These are phyloP conservation scores for Beta macrorhiza DNA, from an alignment of 179 eudicot genomes.

Conservation along the genomic window DNA sequence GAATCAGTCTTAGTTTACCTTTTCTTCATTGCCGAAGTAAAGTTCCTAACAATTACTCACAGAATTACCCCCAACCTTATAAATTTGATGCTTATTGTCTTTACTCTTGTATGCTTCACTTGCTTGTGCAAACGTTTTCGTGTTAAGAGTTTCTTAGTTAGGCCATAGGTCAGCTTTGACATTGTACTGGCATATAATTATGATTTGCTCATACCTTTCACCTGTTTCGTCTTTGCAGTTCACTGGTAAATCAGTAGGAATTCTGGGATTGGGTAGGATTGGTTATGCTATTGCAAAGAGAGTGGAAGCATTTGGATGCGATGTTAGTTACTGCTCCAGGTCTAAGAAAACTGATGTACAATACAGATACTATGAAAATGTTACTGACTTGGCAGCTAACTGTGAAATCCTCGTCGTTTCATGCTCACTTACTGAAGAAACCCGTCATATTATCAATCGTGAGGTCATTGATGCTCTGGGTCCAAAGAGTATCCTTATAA, in stretches of 20 bases:
- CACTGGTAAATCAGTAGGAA: slow-evolving; percentile 73
- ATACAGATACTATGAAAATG: slow-evolving; percentile 44
- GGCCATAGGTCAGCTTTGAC: not conserved
- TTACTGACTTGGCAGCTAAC: slow-evolving; percentile 54
- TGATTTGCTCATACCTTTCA: not conserved
- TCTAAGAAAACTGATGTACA: slow-evolving; percentile 43
- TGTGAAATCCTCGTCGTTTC: slow-evolving; percentile 57
- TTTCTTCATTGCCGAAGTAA: not conserved
- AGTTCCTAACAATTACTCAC: not conserved
- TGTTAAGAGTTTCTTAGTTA: no score
- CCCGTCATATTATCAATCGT: slow-evolving; percentile 60
- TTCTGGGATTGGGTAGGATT: slow-evolving; percentile 73
- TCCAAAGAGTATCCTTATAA: slow-evolving; percentile 52
- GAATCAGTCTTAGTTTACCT: not conserved
- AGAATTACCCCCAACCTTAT: not conserved
- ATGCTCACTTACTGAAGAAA: slow-evolving; percentile 60
- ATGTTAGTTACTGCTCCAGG: slow-evolving; percentile 57
- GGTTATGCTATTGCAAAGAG: slow-evolving; percentile 72
- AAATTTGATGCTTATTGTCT: not conserved
- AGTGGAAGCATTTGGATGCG: slow-evolving; percentile 65
- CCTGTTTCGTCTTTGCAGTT: slow-evolving; percentile 43
- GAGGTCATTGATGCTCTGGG: slow-evolving; percentile 65
- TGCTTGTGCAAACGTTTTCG: not conserved
- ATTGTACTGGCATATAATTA: not conserved
- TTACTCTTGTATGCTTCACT: not conserved